These are phyloP conservation scores for Boletus vinaceobasis DNA, from an alignment of 768 basidiomycete genomes.

Conservation along the genomic window DNA sequence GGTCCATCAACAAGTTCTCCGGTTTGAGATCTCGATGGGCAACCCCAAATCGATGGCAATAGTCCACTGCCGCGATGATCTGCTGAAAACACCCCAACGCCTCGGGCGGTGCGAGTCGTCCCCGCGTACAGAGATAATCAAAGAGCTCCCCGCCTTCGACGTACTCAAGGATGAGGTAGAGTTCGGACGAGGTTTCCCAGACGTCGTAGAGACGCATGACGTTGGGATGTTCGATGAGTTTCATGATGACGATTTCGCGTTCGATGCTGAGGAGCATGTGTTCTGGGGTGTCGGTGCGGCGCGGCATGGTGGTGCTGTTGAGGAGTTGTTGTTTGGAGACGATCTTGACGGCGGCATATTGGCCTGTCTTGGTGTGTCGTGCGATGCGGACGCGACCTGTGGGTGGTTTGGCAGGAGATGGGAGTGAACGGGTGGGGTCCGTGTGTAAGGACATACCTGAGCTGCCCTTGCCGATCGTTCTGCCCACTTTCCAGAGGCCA, in stretches of 20 bases:
- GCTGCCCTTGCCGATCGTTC: conserved; percentile 78
- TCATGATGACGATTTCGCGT: conserved; percentile 97
- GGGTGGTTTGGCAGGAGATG: not conserved
- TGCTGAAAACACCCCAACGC: conserved; percentile 89
- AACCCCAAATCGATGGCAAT: conserved; percentile 93
- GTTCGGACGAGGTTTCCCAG: conserved; percentile 88
- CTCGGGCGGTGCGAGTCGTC: conserved; percentile 65
- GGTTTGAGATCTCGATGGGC: conserved; percentile 94
- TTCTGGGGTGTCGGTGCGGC: conserved; percentile 70
- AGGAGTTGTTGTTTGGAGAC: conserved; percentile 72
- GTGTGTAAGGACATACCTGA: conserved; percentile 51
- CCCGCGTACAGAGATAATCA: conserved; percentile 82
- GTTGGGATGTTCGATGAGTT: conserved; percentile 92
- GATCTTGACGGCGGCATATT: conserved; percentile 93
- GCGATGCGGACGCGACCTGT: conserved; percentile 89
- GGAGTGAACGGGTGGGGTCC: not conserved
- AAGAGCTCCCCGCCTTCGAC: conserved; percentile 94
- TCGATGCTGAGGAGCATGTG: conserved; percentile 78
- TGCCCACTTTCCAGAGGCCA: conserved; percentile 79
- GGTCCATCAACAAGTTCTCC: conserved; percentile 87
- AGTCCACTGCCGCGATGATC: conserved; percentile 87
- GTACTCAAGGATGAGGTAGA: conserved; percentile 93
- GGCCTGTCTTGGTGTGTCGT: conserved; percentile 80
- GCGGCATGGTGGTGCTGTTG: conserved; percentile 51
- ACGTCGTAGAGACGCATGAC: conserved; percentile 94